Base-by-base conservation (phyloP, 495 filamentous ascomycete species). In the Neurospora sp. region DNA sequence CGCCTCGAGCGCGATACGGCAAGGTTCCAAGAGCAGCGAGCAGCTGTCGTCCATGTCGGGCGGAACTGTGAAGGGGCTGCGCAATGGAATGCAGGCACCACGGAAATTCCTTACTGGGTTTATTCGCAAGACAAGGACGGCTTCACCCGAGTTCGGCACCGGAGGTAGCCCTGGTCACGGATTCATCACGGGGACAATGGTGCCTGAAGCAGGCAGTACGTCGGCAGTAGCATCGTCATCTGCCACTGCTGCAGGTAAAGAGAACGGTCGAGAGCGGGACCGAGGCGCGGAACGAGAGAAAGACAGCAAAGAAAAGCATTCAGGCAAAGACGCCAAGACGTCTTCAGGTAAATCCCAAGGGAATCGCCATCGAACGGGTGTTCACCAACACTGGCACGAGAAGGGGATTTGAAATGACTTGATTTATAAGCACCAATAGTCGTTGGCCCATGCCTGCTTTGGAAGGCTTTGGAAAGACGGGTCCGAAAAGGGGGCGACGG, bases 91-190 rank as follows among this genome's bases (percentile, higher is more conserved):
- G 54, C 81, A 85, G 42, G 27, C 31, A 8, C 78, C 83, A 40
- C 78, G 84, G 6, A 83, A 82, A 73, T 86, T 88, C 69, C 78
- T 88, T 39, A 86, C 83, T 62, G 84, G 86, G 12, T 80, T 87
- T 39, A 84, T 86, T 39, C 76, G 81, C 38, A 84, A 84, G 76
- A 83, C 80, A 39, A 74, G 79, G 20, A 83, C 77, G 31, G 79
- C 79, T 3, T 76, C 77, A 23, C 76, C 77, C 3, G 77, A 82
- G 12, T 18, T 18, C 27, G 54, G 54, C 12, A 16, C 27, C 6
- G 54, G 54, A 35, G 27, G 54, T 16, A 9, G 54, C 27, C 11
- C 54, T 12, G 54, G 54, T 20, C 54, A 62, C 27, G 54, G 54
- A 35, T 66, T 66, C 54, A 66, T 37, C 54, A 35, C 54, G 27